Evolutionary conservation across 108 stramenopile genomes (phyloP).

Genomic region (Schizochytrium sp.): DNA sequence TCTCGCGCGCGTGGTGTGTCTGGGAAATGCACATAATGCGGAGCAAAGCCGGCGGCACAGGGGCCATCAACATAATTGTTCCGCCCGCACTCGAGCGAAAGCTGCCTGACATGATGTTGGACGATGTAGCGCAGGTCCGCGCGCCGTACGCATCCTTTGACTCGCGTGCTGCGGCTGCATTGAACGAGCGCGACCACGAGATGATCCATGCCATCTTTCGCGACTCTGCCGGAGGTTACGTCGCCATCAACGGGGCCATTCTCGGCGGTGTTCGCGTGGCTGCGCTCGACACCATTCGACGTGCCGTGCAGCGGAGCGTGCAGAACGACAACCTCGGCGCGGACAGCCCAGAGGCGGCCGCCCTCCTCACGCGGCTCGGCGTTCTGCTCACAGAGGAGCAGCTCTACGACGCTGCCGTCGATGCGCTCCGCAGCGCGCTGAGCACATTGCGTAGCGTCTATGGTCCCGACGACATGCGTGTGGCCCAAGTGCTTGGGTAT

Average conservation of each 20-base stretch:
- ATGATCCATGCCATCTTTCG: background rate
- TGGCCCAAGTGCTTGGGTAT: background rate
- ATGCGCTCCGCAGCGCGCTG: background rate
- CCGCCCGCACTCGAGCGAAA: background rate
- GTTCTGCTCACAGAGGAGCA: background rate
- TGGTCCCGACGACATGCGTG: background rate
- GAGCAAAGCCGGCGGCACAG: background rate
- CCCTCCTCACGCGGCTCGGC: background rate
- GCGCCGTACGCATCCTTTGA: background rate
- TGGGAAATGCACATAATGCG: conserved; percentile 8
- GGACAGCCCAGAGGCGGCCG: background rate
- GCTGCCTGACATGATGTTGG: background rate
- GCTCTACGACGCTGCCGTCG: background rate
- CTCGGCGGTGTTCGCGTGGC: background rate
- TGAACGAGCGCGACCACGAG: background rate
- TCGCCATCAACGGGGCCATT: background rate
- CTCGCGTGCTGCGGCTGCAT: background rate
- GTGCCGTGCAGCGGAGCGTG: background rate
- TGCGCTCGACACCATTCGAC: background rate
- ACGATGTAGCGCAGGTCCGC: background rate
- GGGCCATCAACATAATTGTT: background rate
- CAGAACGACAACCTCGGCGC: background rate
- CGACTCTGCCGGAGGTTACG: background rate
- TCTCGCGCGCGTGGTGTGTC: background rate
- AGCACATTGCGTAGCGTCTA: background rate